These are phyloP conservation scores for Senecio squalidus DNA, from an alignment of 140 eudicot species.

Conservation along the genomic window DNA sequence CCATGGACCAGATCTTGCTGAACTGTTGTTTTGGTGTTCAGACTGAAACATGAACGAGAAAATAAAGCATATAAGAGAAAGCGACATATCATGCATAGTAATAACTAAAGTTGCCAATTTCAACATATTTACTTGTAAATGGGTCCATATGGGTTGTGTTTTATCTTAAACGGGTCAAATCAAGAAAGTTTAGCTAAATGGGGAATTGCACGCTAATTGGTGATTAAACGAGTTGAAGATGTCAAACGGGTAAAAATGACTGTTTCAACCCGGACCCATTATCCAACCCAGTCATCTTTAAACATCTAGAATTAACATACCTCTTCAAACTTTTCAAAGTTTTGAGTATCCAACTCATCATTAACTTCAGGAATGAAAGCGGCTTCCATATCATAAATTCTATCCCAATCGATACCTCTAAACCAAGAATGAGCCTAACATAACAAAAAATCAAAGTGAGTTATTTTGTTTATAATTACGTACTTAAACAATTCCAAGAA, in stretches of 20 bases:
- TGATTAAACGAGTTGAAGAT: not conserved
- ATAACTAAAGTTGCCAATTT: not conserved
- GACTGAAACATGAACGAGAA: slow-evolving; percentile 42
- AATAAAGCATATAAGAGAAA: slow-evolving; percentile 11
- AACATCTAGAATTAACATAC: slow-evolving; percentile 7
- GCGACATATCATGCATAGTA: not conserved
- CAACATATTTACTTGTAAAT: not conserved
- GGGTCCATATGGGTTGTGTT: not conserved
- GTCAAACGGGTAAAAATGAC: not conserved
- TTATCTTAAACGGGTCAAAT: not conserved
- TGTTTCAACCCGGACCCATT: not conserved
- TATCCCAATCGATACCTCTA: slow-evolving; percentile 81
- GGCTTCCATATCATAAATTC: slow-evolving; percentile 86
- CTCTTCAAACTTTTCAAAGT: slow-evolving; percentile 97
- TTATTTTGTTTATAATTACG: not conserved
- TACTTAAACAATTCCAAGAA: slow-evolving; percentile 25
- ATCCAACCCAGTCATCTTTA: not conserved
- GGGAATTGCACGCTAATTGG: not conserved
- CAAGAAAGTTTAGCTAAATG: not conserved
- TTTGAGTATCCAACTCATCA: slow-evolving; percentile 97
- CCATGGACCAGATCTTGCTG: slow-evolving; percentile 94
- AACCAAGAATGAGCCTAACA: slow-evolving; percentile 89
- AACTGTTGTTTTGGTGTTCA: slow-evolving; percentile 48
- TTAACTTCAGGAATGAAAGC: slow-evolving; percentile 97
- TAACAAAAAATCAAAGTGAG: slow-evolving; percentile 17